Conservation (phyloP, 2,329 filamentous ascomycete genomes). For the Scytalidium sp. region DNA sequence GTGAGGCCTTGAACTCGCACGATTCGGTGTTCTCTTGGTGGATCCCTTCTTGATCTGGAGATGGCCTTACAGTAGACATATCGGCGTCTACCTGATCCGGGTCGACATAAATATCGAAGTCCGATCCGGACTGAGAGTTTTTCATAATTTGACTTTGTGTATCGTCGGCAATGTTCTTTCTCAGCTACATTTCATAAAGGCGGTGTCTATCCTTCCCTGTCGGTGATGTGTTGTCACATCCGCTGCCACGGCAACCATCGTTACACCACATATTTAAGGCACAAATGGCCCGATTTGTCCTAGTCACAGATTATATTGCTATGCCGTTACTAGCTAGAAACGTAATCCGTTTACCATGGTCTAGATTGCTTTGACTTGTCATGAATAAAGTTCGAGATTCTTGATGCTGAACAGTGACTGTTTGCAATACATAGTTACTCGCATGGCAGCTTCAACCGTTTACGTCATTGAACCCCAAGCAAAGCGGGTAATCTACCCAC, state of each 20-base stretch:
- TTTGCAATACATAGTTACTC: no score
- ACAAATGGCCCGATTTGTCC: no score
- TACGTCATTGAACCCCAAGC: no score
- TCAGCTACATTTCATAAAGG: not conserved
- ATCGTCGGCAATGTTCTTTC: not conserved
- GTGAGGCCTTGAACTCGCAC: not conserved
- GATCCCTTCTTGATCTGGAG: conserved; percentile 1
- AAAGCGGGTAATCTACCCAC: no score
- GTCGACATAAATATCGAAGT: conserved; percentile 28
- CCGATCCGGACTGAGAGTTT: conserved; percentile 1
- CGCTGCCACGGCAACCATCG: not conserved
- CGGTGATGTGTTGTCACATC: not conserved
- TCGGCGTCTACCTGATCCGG: conserved; percentile 13
- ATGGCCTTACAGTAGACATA: conserved; percentile 9
- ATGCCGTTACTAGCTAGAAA: no score
- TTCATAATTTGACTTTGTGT: not conserved
- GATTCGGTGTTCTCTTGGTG: not conserved
- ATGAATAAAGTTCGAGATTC: no score
- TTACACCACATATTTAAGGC: no score
- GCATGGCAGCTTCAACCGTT: no score
- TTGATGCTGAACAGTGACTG: no score
- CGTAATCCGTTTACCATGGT: no score
- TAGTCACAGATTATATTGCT: no score
- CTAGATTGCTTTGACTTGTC: no score
- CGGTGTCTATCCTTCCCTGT: not conserved